Conservation (phyloP, 768 basidiomycete species). For the Lactarius hatsudake region DNA sequence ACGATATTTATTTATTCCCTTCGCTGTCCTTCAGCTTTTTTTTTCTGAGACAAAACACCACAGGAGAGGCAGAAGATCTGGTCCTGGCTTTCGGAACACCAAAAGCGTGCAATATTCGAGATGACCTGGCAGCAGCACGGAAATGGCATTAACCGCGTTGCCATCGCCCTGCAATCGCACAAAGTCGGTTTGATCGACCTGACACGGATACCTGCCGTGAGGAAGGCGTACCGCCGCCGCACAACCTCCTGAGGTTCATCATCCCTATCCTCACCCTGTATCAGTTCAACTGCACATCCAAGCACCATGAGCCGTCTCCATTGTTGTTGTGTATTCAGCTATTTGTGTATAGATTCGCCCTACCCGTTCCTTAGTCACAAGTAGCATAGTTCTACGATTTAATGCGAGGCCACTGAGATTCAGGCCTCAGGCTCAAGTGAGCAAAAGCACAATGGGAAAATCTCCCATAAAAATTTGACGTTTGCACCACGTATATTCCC, state of each 20-base stretch:
- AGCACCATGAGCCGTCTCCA: background rate
- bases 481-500: no score
- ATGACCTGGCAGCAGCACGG: conserved; percentile 27
- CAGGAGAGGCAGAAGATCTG: conserved; percentile 26
- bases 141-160: conserved; percentile 53
- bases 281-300: background rate
- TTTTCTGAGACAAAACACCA: background rate
- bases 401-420: background rate
- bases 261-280: background rate
- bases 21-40: background rate
- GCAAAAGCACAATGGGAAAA: no score
- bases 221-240: conserved; percentile 3
- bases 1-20: conserved; percentile 30
- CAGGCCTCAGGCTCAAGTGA: no score
- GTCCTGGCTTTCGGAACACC: conserved; percentile 26
- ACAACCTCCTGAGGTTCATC: conserved; percentile 2
- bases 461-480: no score
- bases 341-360: background rate
- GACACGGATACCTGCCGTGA: conserved; percentile 42
- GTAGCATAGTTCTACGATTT: background rate
- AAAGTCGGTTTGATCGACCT: conserved; percentile 69
- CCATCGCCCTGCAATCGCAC: conserved; percentile 64
- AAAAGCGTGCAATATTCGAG: conserved; percentile 28
- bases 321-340: background rate
- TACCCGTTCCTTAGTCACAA: background rate